Evolutionary conservation across 192 early-diverging fungal genomes (phyloP).

Genomic region (Linnemannia elongata): DNA sequence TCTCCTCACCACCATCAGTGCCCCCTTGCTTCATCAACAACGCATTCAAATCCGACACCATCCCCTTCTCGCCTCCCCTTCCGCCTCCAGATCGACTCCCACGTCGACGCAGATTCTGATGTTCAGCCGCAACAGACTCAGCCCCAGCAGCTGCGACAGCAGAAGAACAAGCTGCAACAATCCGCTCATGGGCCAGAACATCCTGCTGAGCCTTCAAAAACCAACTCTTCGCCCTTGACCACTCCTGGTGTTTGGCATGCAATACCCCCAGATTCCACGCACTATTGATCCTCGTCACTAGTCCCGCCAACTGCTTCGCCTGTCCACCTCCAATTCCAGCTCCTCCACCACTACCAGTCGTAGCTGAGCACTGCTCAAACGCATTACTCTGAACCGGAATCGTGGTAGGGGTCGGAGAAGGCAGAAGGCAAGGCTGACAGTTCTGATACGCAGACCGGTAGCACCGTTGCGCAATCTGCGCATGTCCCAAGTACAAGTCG

Average conservation of each 20-base stretch:
- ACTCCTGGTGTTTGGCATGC: conserved; percentile 27
- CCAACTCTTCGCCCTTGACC: conserved; percentile 29
- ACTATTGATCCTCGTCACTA: conserved; percentile 46
- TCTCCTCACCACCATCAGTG: not conserved
- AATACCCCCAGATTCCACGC: conserved; percentile 46
- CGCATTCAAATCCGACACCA: not conserved
- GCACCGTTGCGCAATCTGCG: conserved; percentile 25
- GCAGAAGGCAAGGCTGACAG: not conserved
- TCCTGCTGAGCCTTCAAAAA: conserved; percentile 35
- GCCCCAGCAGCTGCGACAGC: not conserved
- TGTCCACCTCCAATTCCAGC: not conserved
- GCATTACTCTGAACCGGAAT: not conserved
- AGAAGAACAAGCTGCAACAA: not conserved
- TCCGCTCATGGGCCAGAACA: conserved; percentile 17
- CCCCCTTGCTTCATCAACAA: not conserved
- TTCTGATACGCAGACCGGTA: conserved; percentile 35
- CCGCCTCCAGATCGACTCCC: not conserved
- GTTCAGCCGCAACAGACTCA: not conserved
- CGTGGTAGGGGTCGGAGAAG: not conserved
- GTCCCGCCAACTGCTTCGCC: not conserved
- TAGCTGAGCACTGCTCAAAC: too few relatives aligned
- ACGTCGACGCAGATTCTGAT: not conserved
- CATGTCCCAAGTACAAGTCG: conserved; percentile 24
- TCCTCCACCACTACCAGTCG: too few relatives aligned
- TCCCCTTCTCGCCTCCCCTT: not conserved